Percentiles rank a stretch among this genome's conserved stretches.
Conservation (phyloP, 2,329 filamentous ascomycete species). For the Fusarium goolgardi region DNA sequence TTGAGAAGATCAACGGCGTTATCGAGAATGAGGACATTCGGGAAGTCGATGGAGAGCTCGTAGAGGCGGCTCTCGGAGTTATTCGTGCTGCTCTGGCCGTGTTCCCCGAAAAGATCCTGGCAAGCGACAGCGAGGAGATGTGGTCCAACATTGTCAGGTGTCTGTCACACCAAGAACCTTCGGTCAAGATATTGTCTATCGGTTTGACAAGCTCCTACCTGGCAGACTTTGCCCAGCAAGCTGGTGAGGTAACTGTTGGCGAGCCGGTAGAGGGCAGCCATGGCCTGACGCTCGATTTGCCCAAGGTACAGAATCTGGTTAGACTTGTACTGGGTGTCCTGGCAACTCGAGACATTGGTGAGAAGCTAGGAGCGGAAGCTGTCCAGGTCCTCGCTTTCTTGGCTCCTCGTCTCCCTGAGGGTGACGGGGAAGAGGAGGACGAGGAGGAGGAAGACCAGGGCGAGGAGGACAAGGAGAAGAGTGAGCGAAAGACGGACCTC, state of each 20-base stretch:
- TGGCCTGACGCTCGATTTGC: conserved; percentile 74
- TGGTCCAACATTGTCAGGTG: conserved; percentile 78
- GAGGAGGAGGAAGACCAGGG: conserved; percentile 58
- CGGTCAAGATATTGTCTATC: conserved; percentile 81
- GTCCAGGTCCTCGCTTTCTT: conserved; percentile 88
- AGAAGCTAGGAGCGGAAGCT: conserved; percentile 81
- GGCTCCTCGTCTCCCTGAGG: conserved; percentile 65
- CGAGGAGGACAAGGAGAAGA: conserved; percentile 58
- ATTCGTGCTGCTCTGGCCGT: conserved; percentile 74
- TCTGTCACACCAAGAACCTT: conserved; percentile 76
- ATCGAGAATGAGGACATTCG: conserved; percentile 65
- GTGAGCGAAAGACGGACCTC: conserved; percentile 60
- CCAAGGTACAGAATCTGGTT: conserved; percentile 71
- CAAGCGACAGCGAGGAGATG: conserved; percentile 68
- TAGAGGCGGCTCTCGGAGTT: conserved; percentile 78
- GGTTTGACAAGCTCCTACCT: conserved; percentile 82
- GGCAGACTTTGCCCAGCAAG: conserved; percentile 77
- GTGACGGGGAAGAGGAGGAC: conserved; percentile 54
- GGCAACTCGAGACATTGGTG: conserved; percentile 71
- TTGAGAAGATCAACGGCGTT: conserved; percentile 64
- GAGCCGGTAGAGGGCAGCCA: conserved; percentile 75
- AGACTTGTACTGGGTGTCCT: conserved; percentile 65
- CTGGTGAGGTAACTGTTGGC: conserved; percentile 58
- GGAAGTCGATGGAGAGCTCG: conserved; percentile 73
- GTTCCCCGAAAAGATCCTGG: conserved; percentile 72